A percentile compares a stretch with the other conserved stretches of the same genome.
phyloP scores from a whole-genome alignment of 2,329 filamentous ascomycete genomes.

The Epicoccum nigrum region DNA sequence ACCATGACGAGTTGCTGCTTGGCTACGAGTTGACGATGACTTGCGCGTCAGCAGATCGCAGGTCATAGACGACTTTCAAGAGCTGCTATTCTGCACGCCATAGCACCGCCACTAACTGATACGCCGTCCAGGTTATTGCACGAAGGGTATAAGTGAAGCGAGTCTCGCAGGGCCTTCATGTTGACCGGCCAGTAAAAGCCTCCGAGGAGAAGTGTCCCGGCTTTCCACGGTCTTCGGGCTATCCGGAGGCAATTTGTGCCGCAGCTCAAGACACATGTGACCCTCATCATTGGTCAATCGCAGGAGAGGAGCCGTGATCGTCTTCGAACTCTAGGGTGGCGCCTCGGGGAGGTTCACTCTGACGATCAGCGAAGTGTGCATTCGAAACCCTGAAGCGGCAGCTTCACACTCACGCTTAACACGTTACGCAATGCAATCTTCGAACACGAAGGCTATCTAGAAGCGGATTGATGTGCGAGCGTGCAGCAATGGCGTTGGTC shows the following conservation, averaged over 20 bases:
- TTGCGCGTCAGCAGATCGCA: neutral
- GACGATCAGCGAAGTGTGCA: slow-evolving; percentile 10
- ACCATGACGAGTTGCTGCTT: slow-evolving; percentile 10
- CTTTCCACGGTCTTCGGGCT: neutral
- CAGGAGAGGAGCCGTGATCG: neutral
- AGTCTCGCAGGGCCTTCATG: neutral
- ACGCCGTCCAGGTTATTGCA: neutral
- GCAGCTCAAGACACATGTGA: neutral
- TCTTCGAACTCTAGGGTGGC: neutral
- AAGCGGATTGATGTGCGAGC: slow-evolving; percentile 4
- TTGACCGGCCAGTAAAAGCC: slow-evolving; percentile 2
- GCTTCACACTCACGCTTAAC: neutral
- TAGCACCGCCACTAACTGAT: too few species aligned
- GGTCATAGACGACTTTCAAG: neutral
- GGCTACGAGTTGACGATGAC: neutral
- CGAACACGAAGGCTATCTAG: slow-evolving; percentile 6
- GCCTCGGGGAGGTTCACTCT: slow-evolving; percentile 3
- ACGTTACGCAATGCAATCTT: slow-evolving; percentile 15
- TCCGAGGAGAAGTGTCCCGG: neutral
- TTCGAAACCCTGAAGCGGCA: slow-evolving; percentile 2
- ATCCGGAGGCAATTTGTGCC: neutral
- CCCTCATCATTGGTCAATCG: neutral
- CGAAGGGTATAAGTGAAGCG: neutral
- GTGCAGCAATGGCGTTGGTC: slow-evolving; percentile 12
- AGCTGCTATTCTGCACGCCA: neutral